A percentile compares a stretch with the other conserved stretches of the same genome.
Evolutionary conservation across 2,329 filamentous ascomycete genomes (phyloP).

Genomic region (Epichloe aotearoae): DNA sequence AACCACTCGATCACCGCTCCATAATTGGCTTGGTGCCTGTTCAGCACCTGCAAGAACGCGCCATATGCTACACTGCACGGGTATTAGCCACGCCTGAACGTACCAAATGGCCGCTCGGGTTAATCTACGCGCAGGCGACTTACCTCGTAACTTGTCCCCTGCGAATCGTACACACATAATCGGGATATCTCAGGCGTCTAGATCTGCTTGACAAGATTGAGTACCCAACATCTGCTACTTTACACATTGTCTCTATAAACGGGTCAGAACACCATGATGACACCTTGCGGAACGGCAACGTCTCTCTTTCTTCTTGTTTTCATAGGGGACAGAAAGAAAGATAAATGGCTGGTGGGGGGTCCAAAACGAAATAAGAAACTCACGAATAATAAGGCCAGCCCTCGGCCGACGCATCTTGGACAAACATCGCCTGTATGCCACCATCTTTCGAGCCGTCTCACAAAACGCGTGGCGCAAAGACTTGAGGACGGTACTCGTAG

Average conservation of each 20-base stretch:
- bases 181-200: conserved; percentile 30
- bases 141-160: conserved; percentile 49
- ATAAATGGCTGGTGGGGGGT: not conserved
- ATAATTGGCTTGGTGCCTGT: conserved; percentile 59
- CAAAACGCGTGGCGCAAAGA: conserved; percentile 65
- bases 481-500: conserved; percentile 49
- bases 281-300: too few relatives aligned
- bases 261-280: not conserved
- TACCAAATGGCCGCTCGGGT: not conserved
- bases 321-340: not conserved
- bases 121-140: conserved; percentile 15
- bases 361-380: conserved; percentile 14
- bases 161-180: conserved; percentile 46
- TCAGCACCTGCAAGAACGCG: conserved; percentile 58
- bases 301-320: too few relatives aligned
- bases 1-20: conserved; percentile 55
- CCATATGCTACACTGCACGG: conserved; percentile 46
- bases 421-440: conserved; percentile 48
- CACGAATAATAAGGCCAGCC: conserved; percentile 49
- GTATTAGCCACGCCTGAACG: not conserved
- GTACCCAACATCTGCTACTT: conserved; percentile 51
- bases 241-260: conserved; percentile 45
- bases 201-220: conserved; percentile 46
- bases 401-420: conserved; percentile 41
- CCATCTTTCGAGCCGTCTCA: conserved; percentile 67